Evolutionary conservation across 2,329 filamentous ascomycete genomes (phyloP).

Genomic region (Colletotrichum orchidophilum): DNA sequence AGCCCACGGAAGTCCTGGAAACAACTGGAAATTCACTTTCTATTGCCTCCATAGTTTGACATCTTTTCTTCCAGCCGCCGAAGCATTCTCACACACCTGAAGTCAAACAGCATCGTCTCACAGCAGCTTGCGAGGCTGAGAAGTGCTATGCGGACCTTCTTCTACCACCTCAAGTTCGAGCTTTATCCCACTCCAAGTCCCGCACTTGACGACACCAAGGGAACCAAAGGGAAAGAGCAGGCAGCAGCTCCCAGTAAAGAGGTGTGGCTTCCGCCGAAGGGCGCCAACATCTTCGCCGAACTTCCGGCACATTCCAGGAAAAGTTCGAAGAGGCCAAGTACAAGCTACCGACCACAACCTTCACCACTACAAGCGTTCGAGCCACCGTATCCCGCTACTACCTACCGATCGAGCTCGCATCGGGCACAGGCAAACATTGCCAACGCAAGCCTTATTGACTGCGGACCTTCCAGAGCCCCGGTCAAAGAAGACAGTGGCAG

Average conservation of each 20-base stretch:
- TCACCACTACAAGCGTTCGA: constrained; percentile 32
- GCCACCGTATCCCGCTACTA: constrained; percentile 18
- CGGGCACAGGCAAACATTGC: neutral
- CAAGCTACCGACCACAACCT: constrained; percentile 17
- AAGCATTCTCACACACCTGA: neutral
- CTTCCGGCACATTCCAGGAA: constrained; percentile 60
- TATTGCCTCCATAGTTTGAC: constrained; percentile 35
- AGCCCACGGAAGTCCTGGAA: neutral
- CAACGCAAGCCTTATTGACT: constrained; percentile 56
- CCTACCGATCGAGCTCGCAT: constrained; percentile 5
- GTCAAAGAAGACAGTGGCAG: constrained; percentile 41
- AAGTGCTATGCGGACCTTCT: constrained; percentile 67
- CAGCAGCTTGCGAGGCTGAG: constrained; percentile 8
- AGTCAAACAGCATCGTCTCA: neutral
- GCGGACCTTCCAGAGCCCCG: constrained; percentile 52
- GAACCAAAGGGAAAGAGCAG: constrained; percentile 8
- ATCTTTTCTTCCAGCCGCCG: neutral
- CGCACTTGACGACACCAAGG: constrained; percentile 22
- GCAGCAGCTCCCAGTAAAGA: constrained; percentile 32
- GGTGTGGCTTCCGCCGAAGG: constrained; percentile 61
- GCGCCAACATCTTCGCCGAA: constrained; percentile 63
- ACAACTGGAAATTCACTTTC: neutral
- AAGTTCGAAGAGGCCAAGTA: constrained; percentile 23
- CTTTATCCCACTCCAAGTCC: constrained; percentile 62
- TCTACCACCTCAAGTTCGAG: constrained; percentile 74